Base-by-base conservation (phyloP, 202 grass and related monocot genomes). In the Musa balbisiana region DNA sequence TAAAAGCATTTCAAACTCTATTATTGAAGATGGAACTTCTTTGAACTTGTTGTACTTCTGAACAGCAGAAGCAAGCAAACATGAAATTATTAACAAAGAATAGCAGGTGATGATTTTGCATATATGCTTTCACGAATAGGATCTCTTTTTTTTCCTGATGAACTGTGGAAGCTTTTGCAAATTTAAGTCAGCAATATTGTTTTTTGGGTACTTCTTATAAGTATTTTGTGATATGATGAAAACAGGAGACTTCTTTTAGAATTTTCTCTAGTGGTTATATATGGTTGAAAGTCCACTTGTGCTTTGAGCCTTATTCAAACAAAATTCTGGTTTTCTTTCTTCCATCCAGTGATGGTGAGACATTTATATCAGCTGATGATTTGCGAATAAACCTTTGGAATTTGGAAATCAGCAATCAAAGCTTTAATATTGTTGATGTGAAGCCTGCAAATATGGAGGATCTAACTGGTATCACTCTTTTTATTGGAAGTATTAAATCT, bases 401-500 rank as follows among this genome's bases (percentile, higher is more conserved):
- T 59, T 75, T 75, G 73, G 54, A 75, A 60, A 75, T 75, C 55
- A 75, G 73, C 73, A 75, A 49, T 54, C 73, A 75, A 59, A 60
- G 73, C 24, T 75, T 75, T 21, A 75, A 75, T 59, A 75, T 75
- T 75, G 73, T 75, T 12, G 73, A 75, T 49, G 55, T 75, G 73
- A 75, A 75, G 55, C 73, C 73, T 59, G 71, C 71, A 73, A 73
- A 73, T 73, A 73, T 73, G 71, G 71, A 73, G 71, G 71, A 73
- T 26, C 71, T 73, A 53, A 73, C 71, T 55, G 71, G 71, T 73
- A 73, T 27, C 4, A 67, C 22, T 20, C 13, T 29, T 25, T 67
- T 27, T 1, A 27, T 67, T 67, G 64, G 24, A 12, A 25, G 64
- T 67, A 67, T 27, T 29, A 25, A 67, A 25, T 67, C 17, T n/a